phyloP scores from a whole-genome alignment of 2,329 filamentous ascomycete species.

The Annulohypoxylon truncatum region DNA sequence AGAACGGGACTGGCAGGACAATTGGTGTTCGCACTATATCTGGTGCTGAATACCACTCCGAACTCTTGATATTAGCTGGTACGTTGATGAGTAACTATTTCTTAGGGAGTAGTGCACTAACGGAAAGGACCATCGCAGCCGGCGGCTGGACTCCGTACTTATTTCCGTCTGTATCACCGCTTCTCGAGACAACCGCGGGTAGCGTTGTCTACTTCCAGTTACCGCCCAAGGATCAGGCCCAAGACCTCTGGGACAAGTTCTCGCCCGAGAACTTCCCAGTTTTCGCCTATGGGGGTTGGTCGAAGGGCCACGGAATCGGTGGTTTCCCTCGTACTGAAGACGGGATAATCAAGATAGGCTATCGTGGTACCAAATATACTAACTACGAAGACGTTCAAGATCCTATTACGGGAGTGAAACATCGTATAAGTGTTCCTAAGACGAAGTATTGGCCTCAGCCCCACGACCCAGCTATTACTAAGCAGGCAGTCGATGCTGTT shows the following conservation, averaged over 20 bases:
- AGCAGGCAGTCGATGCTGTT: conserved; percentile 46
- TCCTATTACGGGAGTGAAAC: conserved; percentile 33
- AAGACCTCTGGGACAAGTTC: conserved; percentile 54
- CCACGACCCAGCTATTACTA: conserved; percentile 41
- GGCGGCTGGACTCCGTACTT: conserved; percentile 42
- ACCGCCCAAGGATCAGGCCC: conserved; percentile 46
- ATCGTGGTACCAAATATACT: conserved; percentile 62
- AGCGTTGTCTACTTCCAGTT: conserved; percentile 52
- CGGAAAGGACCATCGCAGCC: conserved; percentile 14
- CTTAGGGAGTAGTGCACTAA: background rate
- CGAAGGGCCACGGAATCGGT: conserved; percentile 58
- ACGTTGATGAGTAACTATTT: background rate
- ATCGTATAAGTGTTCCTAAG: conserved; percentile 31
- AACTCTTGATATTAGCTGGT: conserved; percentile 31
- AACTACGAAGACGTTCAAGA: conserved; percentile 49
- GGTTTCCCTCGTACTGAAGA: conserved; percentile 57
- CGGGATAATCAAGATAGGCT: conserved; percentile 60
- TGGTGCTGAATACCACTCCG: conserved; percentile 14
- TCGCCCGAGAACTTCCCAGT: conserved; percentile 58
- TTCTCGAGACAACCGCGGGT: conserved; percentile 44
- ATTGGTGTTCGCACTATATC: conserved; percentile 17
- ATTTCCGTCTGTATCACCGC: conserved; percentile 35
- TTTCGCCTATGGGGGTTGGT: conserved; percentile 54
- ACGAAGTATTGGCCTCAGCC: conserved; percentile 21
- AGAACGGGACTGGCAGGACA: conserved; percentile 11